These are phyloP conservation scores for Boletellus emodensis DNA, from an alignment of 768 basidiomycete genomes.

Conservation along the genomic window DNA sequence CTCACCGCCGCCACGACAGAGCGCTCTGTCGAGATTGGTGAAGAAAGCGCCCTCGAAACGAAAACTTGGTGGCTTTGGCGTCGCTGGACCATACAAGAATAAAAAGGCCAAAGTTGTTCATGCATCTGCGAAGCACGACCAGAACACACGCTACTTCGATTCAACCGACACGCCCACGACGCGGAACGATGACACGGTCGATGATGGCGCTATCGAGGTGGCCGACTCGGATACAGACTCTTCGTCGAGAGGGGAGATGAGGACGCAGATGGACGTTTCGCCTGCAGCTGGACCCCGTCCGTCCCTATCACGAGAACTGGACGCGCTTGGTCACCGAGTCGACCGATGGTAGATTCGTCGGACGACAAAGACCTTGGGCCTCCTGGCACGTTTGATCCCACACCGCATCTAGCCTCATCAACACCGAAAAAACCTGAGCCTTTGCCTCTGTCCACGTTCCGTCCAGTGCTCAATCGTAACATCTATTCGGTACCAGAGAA, in stretches of 20 bases:
- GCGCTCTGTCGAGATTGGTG: not conserved
- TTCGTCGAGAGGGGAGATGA: slow-evolving; percentile 25
- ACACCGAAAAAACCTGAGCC: not conserved
- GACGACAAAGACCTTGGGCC: slow-evolving; percentile 38
- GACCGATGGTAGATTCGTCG: slow-evolving; percentile 44
- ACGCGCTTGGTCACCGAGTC: slow-evolving; percentile 61
- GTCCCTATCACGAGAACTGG: slow-evolving; percentile 15
- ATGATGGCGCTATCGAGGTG: slow-evolving; percentile 36
- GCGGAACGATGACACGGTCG: slow-evolving; percentile 15
- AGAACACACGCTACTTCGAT: slow-evolving; percentile 33
- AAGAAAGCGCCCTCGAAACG: slow-evolving; percentile 41
- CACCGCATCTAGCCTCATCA: not conserved
- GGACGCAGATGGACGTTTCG: slow-evolving; percentile 15
- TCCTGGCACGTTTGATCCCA: slow-evolving; percentile 2
- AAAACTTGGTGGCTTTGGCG: slow-evolving; percentile 33
- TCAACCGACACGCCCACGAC: slow-evolving; percentile 30
- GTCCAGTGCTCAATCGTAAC: slow-evolving; percentile 43
- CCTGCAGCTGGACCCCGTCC: slow-evolving; percentile 11
- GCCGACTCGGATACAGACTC: slow-evolving; percentile 31
- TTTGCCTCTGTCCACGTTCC: slow-evolving; percentile 46
- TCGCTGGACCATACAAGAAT: slow-evolving; percentile 19
- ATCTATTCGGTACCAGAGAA: slow-evolving; percentile 6
- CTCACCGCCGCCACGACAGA: slow-evolving; percentile 11
- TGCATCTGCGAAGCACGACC: slow-evolving; percentile 18
- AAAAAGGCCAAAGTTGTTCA: slow-evolving; percentile 31